Evolutionary conservation across 208 protist species (phyloP).

Genomic region (Acanthamoeba healyi): DNA sequence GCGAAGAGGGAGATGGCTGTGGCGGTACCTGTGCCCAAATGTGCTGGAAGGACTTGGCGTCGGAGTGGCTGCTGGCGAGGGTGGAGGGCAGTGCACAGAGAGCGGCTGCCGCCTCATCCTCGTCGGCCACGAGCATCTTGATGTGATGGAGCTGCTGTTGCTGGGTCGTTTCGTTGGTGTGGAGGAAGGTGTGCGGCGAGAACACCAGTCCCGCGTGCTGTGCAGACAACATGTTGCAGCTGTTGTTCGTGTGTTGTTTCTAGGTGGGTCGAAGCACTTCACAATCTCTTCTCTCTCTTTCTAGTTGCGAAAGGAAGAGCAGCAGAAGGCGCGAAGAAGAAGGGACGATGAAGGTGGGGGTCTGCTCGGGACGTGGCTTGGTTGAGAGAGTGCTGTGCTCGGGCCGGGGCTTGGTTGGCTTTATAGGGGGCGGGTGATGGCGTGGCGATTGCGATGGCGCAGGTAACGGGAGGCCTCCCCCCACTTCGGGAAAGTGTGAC

Average conservation of each 20-base stretch:
- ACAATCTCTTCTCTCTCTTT: too few species aligned
- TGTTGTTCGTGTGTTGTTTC: neutral
- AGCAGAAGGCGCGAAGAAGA: neutral
- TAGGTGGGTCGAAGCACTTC: neutral
- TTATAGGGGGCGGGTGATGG: neutral
- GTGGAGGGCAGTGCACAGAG: conserved; percentile 13
- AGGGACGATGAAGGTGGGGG: neutral
- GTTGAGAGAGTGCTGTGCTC: neutral
- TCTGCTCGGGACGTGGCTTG: neutral
- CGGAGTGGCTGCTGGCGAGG: neutral
- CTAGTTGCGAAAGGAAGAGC: neutral
- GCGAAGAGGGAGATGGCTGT: neutral
- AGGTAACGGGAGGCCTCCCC: too few species aligned
- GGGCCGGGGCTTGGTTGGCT: too few species aligned
- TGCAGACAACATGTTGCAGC: neutral
- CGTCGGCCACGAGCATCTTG: neutral
- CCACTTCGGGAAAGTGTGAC: too few species aligned
- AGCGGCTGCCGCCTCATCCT: conserved; percentile 12
- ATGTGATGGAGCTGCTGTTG: neutral
- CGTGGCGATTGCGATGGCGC: neutral
- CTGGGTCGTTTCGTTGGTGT: neutral
- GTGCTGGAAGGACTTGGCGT: neutral
- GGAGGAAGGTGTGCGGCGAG: neutral
- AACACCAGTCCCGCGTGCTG: neutral
- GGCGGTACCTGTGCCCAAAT: conserved; percentile 18